Conservation (phyloP, 495 filamentous ascomycete genomes). For the Lepidopterella palustris region DNA sequence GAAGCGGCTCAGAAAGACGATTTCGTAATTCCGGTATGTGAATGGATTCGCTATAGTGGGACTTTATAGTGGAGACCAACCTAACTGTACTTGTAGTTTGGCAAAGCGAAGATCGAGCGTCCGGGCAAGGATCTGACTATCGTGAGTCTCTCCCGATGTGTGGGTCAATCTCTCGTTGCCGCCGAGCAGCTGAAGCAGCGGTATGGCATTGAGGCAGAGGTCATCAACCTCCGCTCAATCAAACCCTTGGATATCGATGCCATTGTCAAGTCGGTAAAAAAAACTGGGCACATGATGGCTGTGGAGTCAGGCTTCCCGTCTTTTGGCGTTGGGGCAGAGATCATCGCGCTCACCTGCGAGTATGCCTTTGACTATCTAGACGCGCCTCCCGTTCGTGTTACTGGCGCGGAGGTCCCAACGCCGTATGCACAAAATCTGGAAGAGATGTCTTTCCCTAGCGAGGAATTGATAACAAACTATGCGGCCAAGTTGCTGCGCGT, state of each 20-base stretch:
- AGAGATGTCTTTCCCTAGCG: constrained; percentile 85
- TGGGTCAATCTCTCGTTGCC: constrained; percentile 83
- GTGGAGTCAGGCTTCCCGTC: constrained; percentile 95
- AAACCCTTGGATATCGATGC: constrained; percentile 94
- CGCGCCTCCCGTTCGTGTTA: constrained; percentile 85
- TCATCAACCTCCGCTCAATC: constrained; percentile 94
- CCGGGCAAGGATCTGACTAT: constrained; percentile 93
- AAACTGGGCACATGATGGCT: constrained; percentile 85
- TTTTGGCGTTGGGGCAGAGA: constrained; percentile 86
- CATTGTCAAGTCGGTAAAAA: constrained; percentile 95
- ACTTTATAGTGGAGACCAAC: not conserved
- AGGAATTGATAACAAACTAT: constrained; percentile 73
- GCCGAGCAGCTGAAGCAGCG: constrained; percentile 88
- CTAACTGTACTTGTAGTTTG: constrained; percentile 46
- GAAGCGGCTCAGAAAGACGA: constrained; percentile 90
- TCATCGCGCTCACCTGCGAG: constrained; percentile 90
- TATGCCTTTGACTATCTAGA: constrained; percentile 97
- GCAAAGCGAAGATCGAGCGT: constrained; percentile 98
- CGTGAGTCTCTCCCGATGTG: constrained; percentile 87
- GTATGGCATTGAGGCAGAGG: constrained; percentile 92
- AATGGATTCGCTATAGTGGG: not conserved
- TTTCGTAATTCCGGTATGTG: constrained; percentile 71
- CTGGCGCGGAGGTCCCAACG: constrained; percentile 92
- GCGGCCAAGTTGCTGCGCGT: constrained; percentile 77
- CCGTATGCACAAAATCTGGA: constrained; percentile 86